Conservation (phyloP, 768 basidiomycete species). For the Boletus rex-veris region DNA sequence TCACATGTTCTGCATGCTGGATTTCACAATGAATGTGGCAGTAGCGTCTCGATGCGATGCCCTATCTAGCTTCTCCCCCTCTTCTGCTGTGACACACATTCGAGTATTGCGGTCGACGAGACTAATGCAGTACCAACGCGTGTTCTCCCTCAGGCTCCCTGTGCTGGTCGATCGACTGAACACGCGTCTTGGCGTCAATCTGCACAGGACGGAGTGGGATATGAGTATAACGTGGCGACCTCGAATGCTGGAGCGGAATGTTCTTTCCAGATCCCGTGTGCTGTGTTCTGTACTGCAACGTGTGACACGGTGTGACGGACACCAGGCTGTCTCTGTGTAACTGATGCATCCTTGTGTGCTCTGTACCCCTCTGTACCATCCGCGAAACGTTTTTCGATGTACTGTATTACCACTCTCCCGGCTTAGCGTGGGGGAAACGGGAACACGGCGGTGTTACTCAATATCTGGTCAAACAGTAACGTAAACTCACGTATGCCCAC, state of each 20-base stretch:
- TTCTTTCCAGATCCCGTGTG: constrained; percentile 3
- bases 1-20: constrained; percentile 31
- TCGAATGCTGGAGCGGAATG: neutral
- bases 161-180: neutral
- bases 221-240: no score
- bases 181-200: constrained; percentile 7
- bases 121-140: constrained; percentile 9
- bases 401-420: neutral
- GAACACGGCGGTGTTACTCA: neutral
- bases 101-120: constrained; percentile 1
- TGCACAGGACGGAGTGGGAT: constrained; percentile 4
- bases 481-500: constrained; percentile 31
- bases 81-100: constrained; percentile 15
- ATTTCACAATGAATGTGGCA: constrained; percentile 14
- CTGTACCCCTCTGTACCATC: no score
- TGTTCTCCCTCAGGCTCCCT: constrained; percentile 8
- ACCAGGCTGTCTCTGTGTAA: neutral
- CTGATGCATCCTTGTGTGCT: no score
- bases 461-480: constrained; percentile 20
- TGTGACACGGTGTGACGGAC: constrained; percentile 8
- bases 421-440: constrained; percentile 3
- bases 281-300: constrained; percentile 10
- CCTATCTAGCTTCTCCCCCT: constrained; percentile 7
- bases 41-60: constrained; percentile 16
- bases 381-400: neutral